Base-by-base conservation (phyloP, 495 filamentous ascomycete species). In the Cryomyces minteri region DNA sequence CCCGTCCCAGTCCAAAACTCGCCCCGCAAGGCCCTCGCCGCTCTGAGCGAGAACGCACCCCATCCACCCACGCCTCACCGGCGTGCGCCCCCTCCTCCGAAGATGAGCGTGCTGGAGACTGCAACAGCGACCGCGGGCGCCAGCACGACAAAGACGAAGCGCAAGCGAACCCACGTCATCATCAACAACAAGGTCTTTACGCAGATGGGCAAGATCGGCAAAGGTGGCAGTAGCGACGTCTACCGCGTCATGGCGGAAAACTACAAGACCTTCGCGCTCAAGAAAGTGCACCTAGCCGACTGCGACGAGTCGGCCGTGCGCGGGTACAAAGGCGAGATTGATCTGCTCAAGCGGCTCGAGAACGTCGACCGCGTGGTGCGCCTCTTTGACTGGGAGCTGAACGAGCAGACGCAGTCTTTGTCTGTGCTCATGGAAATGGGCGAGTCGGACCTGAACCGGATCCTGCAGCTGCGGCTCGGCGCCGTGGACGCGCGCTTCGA, bases 171-270 rank as follows among this genome's bases (percentile, higher is more conserved):
- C 32, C 73, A 82, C 46, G 72, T 96, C 11, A 73, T 77, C 6
- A 82, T 98, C 43, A 98, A 98, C 57, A 84, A 85, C 56, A 92
- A 90, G 57, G 74, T 74, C 14, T 98, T 93, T 56, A 86, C 82
- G 11, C 74, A 85, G 25, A 71, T 96, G 44, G 88, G 93, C 57
- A 82, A 78, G 45, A 80, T 98, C 44, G 90, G 92, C 3, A 79
- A 85, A 38, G 90, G 90, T 46, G 90, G 90, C 25, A 94, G 84
- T 48, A 82, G 82, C 31, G 82, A 88, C 51, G 90, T 98, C 1
- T 98, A 94, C 58, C 82, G 88, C 38, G 90, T 98, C 5, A 92
- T 94, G 72, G 88, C 90, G 0, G 92, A 96, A 55, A 96, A 90
- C 57, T 85, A 79, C 50, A 92, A 87, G 61, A 82, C 90, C 57